Percentiles rank a stretch among this genome's conserved stretches.
Conservation (phyloP, 1,284 basidiomycete species). For the Coriolopsis trogii region DNA sequence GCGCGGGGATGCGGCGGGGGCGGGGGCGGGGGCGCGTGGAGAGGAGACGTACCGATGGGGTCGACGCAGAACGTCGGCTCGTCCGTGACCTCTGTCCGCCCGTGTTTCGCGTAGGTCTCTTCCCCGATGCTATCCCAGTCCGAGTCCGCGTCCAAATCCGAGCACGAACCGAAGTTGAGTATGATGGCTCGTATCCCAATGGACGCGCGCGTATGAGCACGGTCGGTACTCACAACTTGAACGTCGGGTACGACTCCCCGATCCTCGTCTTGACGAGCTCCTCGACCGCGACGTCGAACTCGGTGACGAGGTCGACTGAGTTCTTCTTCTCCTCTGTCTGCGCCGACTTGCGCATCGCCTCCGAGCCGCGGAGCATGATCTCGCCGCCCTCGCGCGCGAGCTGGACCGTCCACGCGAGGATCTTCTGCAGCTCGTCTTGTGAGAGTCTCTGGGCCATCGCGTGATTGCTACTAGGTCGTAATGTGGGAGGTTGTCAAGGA, state of each 20-base stretch:
- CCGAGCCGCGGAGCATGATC: constrained; percentile 74
- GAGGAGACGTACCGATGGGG: constrained; percentile 64
- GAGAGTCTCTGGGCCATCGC: constrained; percentile 15
- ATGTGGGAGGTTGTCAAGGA: no score
- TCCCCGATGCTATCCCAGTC: constrained; percentile 85
- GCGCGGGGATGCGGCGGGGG: not conserved
- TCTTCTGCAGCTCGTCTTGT: constrained; percentile 55
- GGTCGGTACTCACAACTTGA: constrained; percentile 84
- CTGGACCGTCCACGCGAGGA: constrained; percentile 73
- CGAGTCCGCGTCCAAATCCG: not conserved
- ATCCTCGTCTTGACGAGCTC: constrained; percentile 81
- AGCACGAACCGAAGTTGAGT: not conserved
- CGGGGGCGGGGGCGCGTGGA: not conserved
- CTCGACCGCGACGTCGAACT: constrained; percentile 94
- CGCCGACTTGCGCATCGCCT: constrained; percentile 60
- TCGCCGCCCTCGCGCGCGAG: constrained; percentile 76
- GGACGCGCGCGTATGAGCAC: no score
- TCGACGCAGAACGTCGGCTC: constrained; percentile 93
- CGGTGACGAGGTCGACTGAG: constrained; percentile 93
- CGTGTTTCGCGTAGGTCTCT: constrained; percentile 80
- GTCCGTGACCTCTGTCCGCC: constrained; percentile 74
- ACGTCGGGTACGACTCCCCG: constrained; percentile 69
- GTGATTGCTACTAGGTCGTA: not conserved
- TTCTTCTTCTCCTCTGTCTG: constrained; percentile 87
- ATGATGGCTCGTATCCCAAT: no score